These are phyloP conservation scores for Gossypium gossypioides DNA, from an alignment of 441 rosid species.

Conservation along the genomic window DNA sequence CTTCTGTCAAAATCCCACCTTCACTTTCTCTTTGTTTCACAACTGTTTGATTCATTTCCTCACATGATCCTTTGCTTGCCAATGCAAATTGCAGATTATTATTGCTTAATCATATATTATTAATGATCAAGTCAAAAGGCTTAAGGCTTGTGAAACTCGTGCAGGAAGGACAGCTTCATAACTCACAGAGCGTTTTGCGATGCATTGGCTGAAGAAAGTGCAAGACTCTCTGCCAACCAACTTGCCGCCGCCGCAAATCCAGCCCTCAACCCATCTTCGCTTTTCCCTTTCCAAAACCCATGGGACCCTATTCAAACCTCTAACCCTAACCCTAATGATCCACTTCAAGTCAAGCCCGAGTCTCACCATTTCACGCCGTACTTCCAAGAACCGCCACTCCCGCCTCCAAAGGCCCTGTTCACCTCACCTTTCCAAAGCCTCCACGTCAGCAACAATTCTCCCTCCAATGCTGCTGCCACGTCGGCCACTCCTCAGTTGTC, in stretches of 20 bases:
- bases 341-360: conserved; percentile 31
- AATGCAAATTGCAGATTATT: not conserved
- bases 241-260: conserved; percentile 13
- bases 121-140: no score
- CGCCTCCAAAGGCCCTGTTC: conserved; percentile 14
- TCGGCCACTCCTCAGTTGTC: conserved; percentile 46
- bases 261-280: conserved; percentile 18
- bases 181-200: conserved; percentile 93
- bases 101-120: no score
- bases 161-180: conserved; percentile 90
- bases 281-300: conserved; percentile 23
- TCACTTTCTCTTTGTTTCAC: not conserved
- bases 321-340: conserved; percentile 23
- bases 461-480: conserved; percentile 18
- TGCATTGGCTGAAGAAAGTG: conserved; percentile 89
- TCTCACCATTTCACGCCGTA: conserved; percentile 25
- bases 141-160: not conserved
- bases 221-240: conserved; percentile 47
- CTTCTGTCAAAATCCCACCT: conserved; percentile 4
- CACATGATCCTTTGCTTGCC: not conserved
- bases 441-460: conserved; percentile 20
- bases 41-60: not conserved
- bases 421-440: conserved; percentile 32
- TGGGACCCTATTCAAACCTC: conserved; percentile 37
- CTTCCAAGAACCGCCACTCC: conserved; percentile 24